Evolutionary conservation across 257 asterid species (phyloP).

Genomic region (Misopates orontium): DNA sequence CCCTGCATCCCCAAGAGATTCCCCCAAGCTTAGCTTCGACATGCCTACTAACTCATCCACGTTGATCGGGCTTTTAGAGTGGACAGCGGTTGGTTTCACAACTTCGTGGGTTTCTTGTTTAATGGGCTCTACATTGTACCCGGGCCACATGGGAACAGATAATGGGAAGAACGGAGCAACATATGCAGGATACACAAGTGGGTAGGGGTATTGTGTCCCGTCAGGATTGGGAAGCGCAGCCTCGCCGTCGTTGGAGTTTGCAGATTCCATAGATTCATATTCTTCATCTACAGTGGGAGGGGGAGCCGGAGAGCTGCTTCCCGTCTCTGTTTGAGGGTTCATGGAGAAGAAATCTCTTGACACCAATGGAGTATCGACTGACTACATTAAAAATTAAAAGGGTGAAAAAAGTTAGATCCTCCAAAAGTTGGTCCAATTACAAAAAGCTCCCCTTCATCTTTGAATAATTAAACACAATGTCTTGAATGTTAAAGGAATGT

Average conservation of each 20-base stretch:
- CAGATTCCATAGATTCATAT: slow-evolving; percentile 82
- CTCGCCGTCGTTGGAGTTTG: slow-evolving; percentile 67
- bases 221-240: slow-evolving; percentile 43
- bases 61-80: slow-evolving; percentile 76
- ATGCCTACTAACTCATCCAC: slow-evolving; percentile 89
- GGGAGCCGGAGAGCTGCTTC: slow-evolving; percentile 43
- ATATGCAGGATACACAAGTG: slow-evolving; percentile 75
- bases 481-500: too few species aligned
- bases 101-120: slow-evolving; percentile 77
- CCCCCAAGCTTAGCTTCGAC: slow-evolving; percentile 89
- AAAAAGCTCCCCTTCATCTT: too few species aligned
- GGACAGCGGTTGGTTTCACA: slow-evolving; percentile 92
- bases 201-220: slow-evolving; percentile 60
- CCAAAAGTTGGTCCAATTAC: too few species aligned
- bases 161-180: slow-evolving; percentile 71
- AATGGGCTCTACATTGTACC: slow-evolving; percentile 52
- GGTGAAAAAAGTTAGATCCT: too few species aligned
- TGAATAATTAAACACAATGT: too few species aligned
- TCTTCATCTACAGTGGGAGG: slow-evolving; percentile 69
- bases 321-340: slow-evolving; percentile 58
- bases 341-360: slow-evolving; percentile 60
- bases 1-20: slow-evolving; percentile 55
- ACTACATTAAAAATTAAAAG: slow-evolving; percentile 40
- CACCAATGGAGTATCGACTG: slow-evolving; percentile 53
- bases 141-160: slow-evolving; percentile 75